Base-by-base conservation (phyloP, 106 monocot genomes). In the Platanthera zijinensis region DNA sequence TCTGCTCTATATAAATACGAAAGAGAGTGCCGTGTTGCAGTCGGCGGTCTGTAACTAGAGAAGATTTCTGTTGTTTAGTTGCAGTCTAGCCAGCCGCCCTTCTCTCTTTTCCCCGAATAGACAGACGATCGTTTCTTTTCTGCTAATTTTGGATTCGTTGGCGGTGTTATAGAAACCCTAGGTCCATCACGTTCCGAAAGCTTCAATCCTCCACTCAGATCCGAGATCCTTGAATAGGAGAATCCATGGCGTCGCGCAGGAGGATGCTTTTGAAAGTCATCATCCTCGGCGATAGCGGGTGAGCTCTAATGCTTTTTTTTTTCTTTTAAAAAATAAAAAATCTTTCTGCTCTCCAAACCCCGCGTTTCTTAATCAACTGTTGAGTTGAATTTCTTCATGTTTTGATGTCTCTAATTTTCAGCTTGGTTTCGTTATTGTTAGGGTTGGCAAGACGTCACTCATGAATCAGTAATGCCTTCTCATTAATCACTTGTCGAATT, bases 211-310 rank as follows among this genome's bases (percentile, higher is more conserved):
- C 21, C 6, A 6, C 59, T 61, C 18, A 19, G 59, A 61, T 61
- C 21, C 21, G 59, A 61, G 18, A 19, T 19, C 21, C 59, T 61
- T 61, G 39, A 32, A 32, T 54, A 72, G 49, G 61, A 50, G 61
- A 50, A 75, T 74, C 78, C 78, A 96, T 96, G 96, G 92, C 96
- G 57, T 89, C 96, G 32, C 87, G 90, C 14, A 75, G 92, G 79
- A 76, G 96, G 66, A 91, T 90, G 90, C 96, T 96, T 83, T 90
- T 96, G 77, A 96, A 96, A 73, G 96, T 96, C 79, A 93, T 96
- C 79, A 96, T 96, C 86, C 96, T 96, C 67, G 96, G 96, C 47
- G 93, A 93, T 72, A 96, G 96, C 82, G 96, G 96, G 96, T 96
- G 77, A 78, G 74, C 57, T 21, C 7, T 45, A 48, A 74, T 10